These are phyloP conservation scores for Yamadazyma akitaensis DNA, from an alignment of 805 yeast species.

Conservation along the genomic window DNA sequence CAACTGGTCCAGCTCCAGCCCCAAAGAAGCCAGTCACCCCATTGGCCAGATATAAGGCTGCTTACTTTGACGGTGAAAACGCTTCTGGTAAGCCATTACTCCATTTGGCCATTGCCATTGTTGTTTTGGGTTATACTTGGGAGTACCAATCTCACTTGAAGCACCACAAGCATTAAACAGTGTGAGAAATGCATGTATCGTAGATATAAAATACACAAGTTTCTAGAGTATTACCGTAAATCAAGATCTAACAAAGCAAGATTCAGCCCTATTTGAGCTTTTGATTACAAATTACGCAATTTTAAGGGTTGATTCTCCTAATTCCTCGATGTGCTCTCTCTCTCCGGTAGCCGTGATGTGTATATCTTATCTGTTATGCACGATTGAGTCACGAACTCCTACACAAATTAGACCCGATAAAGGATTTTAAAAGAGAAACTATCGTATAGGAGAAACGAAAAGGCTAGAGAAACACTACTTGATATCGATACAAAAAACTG, in stretches of 20 bases:
- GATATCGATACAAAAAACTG: no score
- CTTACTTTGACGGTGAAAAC: conserved; percentile 79
- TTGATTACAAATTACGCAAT: no score
- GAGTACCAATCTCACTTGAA: conserved; percentile 89
- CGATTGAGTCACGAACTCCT: no score
- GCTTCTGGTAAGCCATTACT: conserved; percentile 81
- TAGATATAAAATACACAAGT: background rate
- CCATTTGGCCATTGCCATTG: conserved; percentile 67
- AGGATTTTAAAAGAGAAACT: no score
- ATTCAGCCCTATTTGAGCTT: background rate
- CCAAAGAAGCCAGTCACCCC: conserved; percentile 63
- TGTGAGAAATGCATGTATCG: background rate
- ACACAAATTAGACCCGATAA: no score
- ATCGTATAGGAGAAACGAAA: no score
- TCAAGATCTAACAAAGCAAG: background rate
- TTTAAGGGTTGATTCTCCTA: no score
- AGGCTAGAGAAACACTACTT: no score
- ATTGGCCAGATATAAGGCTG: conserved; percentile 76
- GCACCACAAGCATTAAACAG: conserved; percentile 30
- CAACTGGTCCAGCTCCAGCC: conserved; percentile 87
- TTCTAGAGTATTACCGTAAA: background rate
- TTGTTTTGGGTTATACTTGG: conserved; percentile 80
- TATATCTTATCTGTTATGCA: no score
- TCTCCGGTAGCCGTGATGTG: no score
- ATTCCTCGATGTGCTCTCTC: no score